phyloP scores from a whole-genome alignment of 768 basidiomycete species.

The Crucibulum laeve region DNA sequence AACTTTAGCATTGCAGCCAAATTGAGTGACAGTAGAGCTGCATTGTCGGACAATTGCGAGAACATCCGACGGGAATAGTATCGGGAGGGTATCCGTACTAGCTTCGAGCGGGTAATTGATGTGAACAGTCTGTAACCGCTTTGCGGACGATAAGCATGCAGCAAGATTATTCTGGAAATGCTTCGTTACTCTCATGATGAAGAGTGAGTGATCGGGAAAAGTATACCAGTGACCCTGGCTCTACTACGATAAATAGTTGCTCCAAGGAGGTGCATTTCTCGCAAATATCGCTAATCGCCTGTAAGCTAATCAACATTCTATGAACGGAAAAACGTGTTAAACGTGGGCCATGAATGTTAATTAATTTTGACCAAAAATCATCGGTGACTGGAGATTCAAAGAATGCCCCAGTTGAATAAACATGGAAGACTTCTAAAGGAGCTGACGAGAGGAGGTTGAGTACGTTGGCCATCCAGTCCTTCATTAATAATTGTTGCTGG shows the following conservation, averaged over 20 bases:
- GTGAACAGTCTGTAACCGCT: constrained; percentile 52
- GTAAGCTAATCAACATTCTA: constrained; percentile 51
- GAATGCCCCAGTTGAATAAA: constrained; percentile 48
- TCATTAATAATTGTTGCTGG: constrained; percentile 27
- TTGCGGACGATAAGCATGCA: constrained; percentile 37
- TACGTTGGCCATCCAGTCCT: constrained; percentile 42
- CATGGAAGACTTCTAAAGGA: constrained; percentile 56
- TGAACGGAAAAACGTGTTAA: constrained; percentile 61
- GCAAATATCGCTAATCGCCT: constrained; percentile 52
- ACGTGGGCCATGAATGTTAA: constrained; percentile 43
- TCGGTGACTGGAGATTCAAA: constrained; percentile 35
- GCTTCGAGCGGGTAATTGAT: constrained; percentile 45
- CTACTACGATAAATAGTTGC: constrained; percentile 59
- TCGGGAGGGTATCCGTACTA: constrained; percentile 17
- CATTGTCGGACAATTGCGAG: constrained; percentile 45
- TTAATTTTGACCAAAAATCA: constrained; percentile 47
- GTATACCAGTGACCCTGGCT: constrained; percentile 42
- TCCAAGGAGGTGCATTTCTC: constrained; percentile 46
- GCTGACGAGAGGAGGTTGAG: constrained; percentile 37
- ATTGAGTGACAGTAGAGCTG: constrained; percentile 45
- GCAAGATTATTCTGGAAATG: constrained; percentile 33
- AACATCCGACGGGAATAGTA: constrained; percentile 30
- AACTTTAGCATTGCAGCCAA: constrained; percentile 66
- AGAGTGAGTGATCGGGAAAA: background rate
- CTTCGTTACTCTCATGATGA: background rate